Evolutionary conservation across 2,329 filamentous ascomycete genomes (phyloP).

Genomic region (Chalaropsis thielavioides): DNA sequence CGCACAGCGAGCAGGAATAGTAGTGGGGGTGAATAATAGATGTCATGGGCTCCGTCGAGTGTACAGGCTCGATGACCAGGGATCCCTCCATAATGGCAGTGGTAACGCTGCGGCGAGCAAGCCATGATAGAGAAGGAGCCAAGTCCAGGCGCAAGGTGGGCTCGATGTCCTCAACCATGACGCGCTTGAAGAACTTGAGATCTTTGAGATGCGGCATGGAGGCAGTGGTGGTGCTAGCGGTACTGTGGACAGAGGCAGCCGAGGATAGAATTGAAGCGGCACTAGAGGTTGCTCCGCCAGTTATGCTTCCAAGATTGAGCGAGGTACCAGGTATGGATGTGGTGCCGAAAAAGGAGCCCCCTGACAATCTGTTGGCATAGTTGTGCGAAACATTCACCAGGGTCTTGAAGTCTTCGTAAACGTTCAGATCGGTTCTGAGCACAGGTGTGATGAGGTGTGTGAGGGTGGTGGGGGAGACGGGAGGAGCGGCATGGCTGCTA

Average conservation of each 20-base stretch:
- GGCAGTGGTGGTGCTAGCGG: constrained; percentile 27
- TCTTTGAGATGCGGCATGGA: constrained; percentile 52
- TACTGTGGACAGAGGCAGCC: constrained; percentile 34
- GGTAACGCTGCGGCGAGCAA: constrained; percentile 73
- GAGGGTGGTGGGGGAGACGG: constrained; percentile 55
- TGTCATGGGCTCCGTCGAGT: constrained; percentile 39
- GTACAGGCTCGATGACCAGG: constrained; percentile 78
- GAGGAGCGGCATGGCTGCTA: constrained; percentile 24
- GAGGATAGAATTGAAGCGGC: constrained; percentile 32
- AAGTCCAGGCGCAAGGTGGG: constrained; percentile 80
- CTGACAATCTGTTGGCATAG: constrained; percentile 37
- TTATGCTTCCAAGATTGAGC: constrained; percentile 20
- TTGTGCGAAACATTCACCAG: constrained; percentile 56
- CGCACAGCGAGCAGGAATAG: constrained; percentile 73
- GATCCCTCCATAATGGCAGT: constrained; percentile 71
- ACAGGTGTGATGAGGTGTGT: constrained; percentile 71
- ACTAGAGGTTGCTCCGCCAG: constrained; percentile 16
- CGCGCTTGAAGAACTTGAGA: constrained; percentile 85
- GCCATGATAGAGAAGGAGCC: constrained; percentile 84
- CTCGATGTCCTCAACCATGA: constrained; percentile 79
- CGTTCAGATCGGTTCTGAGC: constrained; percentile 62
- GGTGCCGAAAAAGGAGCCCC: constrained; percentile 15
- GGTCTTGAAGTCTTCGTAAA: constrained; percentile 74
- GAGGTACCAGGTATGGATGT: constrained; percentile 43
- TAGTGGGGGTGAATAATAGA: constrained; percentile 38